Conservation (phyloP, 768 basidiomycete genomes). For the Lactarius akahatsu region DNA sequence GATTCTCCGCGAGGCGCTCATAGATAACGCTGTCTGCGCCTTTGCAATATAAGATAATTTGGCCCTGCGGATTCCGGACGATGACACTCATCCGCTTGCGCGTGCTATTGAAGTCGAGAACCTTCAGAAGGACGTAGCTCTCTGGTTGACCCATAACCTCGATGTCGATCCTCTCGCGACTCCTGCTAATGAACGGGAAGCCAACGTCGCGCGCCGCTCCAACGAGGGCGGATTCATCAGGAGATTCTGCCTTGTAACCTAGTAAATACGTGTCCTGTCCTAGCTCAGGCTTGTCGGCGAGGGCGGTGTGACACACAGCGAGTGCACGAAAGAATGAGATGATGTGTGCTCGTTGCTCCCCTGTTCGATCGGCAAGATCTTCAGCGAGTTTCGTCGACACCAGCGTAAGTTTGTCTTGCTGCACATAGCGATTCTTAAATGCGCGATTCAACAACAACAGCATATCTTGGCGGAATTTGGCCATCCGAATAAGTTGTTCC, state of each 20-base stretch:
- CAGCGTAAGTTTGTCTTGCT: conserved; percentile 78
- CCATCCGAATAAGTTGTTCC: conserved; percentile 68
- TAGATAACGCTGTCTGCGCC: conserved; percentile 98
- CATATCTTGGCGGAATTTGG: conserved; percentile 72
- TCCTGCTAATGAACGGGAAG: conserved; percentile 82
- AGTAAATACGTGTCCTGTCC: conserved; percentile 57
- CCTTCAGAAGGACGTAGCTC: conserved; percentile 72
- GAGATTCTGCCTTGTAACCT: conserved; percentile 95
- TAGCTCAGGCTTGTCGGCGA: conserved; percentile 73
- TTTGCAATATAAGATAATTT: conserved; percentile 85
- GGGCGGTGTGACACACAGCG: conserved; percentile 90
- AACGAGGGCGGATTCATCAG: conserved; percentile 94
- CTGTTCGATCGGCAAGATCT: conserved; percentile 63
- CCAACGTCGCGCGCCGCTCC: conserved; percentile 90
- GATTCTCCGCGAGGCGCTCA: conserved; percentile 72
- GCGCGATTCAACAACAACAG: conserved; percentile 64
- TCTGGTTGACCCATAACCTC: conserved; percentile 90
- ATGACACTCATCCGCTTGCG: conserved; percentile 96
- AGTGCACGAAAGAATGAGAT: conserved; percentile 91
- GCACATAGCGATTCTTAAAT: conserved; percentile 88
- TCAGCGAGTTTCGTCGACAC: conserved; percentile 83
- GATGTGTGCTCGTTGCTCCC: conserved; percentile 62
- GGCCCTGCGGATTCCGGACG: conserved; percentile 80
- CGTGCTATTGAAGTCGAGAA: conserved; percentile 92
- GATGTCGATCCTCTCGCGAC: conserved; percentile 76